Evolutionary conservation across 192 early-diverging fungal species (phyloP).

Genomic region (Diversispora epigaea): DNA sequence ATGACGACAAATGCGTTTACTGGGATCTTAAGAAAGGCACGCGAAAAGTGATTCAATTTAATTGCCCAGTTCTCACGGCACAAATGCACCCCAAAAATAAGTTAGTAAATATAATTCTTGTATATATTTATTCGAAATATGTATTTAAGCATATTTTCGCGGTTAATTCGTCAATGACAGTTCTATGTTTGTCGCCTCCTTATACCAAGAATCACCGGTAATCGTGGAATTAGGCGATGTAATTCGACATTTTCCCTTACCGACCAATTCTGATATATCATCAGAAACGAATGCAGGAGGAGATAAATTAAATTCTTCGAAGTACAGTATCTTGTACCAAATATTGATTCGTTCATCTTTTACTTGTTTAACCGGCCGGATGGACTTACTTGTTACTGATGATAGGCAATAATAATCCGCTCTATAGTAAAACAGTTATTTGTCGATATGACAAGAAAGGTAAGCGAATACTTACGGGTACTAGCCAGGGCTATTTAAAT

Average conservation of each 20-base stretch:
- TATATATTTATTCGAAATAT: conserved; percentile 38
- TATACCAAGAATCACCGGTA: conserved; percentile 49
- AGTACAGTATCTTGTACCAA: not conserved
- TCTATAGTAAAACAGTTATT: conserved; percentile 33
- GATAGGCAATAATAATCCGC: conserved; percentile 46
- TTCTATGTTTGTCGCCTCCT: conserved; percentile 49
- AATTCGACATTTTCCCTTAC: conserved; percentile 35
- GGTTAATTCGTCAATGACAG: conserved; percentile 34
- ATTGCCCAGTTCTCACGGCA: conserved; percentile 67
- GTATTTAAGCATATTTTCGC: not conserved
- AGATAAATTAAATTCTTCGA: not conserved
- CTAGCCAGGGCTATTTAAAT: conserved; percentile 63
- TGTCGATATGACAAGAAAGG: conserved; percentile 46
- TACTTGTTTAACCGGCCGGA: conserved; percentile 30
- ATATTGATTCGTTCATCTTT: conserved; percentile 29
- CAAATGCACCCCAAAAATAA: conserved; percentile 80
- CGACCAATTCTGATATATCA: conserved; percentile 2
- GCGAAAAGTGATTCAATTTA: conserved; percentile 62
- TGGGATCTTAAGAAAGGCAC: conserved; percentile 77
- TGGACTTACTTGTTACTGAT: conserved; percentile 42
- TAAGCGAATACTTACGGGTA: conserved; percentile 61
- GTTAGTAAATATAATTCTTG: conserved; percentile 50
- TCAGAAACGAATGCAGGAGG: conserved; percentile 1
- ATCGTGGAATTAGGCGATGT: conserved; percentile 48
- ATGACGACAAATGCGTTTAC: conserved; percentile 79